phyloP scores from a whole-genome alignment of 1,139 yeast species.

The Keqinozyma sinolaborantium region DNA sequence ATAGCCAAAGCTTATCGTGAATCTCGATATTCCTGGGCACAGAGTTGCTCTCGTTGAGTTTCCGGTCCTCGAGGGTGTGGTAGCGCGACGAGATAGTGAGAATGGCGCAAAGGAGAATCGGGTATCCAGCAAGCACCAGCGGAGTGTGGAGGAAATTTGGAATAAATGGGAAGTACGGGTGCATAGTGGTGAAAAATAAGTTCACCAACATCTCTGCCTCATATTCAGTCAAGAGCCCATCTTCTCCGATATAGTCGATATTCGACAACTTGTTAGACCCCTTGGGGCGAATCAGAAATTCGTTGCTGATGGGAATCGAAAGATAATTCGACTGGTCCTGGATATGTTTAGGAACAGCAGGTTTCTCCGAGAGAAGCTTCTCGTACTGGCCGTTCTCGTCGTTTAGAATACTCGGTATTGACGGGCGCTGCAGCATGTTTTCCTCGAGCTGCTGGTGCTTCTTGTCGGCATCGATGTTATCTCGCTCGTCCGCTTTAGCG shows the following conservation, averaged over 20 bases:
- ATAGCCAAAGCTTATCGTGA: slow-evolving; percentile 79
- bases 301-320: slow-evolving; percentile 13
- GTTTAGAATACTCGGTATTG: neutral
- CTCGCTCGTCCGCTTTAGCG: slow-evolving; percentile 63
- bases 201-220: slow-evolving; percentile 67
- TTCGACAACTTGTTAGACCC: slow-evolving; percentile 52
- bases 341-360: slow-evolving; percentile 11
- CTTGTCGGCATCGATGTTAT: slow-evolving; percentile 61
- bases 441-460: slow-evolving; percentile 47
- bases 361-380: slow-evolving; percentile 6
- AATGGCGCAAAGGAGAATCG: slow-evolving; percentile 75
- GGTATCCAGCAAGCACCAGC: slow-evolving; percentile 68
- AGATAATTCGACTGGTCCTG: slow-evolving; percentile 14
- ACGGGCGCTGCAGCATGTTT: slow-evolving; percentile 5
- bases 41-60: slow-evolving; percentile 18
- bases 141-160: slow-evolving; percentile 72
- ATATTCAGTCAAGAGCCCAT: slow-evolving; percentile 57
- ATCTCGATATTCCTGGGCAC: slow-evolving; percentile 53
- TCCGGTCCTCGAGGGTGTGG: slow-evolving; percentile 48
- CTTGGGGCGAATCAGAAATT: slow-evolving; percentile 44
- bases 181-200: slow-evolving; percentile 73
- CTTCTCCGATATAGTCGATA: slow-evolving; percentile 58
- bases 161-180: slow-evolving; percentile 86
- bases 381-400: slow-evolving; percentile 1
- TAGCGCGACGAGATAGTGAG: slow-evolving; percentile 78